Evolutionary conservation across 129 eudicot genomes (phyloP), one percentile per base, ranked within the genome.

Genomic region (Artemisia annua): DNA sequence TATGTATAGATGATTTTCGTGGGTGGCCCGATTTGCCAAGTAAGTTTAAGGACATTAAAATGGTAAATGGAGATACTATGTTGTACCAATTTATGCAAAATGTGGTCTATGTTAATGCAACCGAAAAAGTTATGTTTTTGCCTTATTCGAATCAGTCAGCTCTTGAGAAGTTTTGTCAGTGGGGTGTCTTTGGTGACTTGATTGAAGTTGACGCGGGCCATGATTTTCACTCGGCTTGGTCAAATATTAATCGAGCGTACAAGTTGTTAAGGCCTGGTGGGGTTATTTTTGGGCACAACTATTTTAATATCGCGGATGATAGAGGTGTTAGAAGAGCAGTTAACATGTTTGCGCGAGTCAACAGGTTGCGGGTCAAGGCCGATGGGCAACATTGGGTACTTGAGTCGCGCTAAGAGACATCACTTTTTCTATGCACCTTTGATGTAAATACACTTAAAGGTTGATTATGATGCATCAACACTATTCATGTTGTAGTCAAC

Each of bases 201-300:
- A 83, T 91, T 52, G 97, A 90, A 43, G 83, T 90, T 1, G 97
- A 90, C 16, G 97, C 91, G 3, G 88, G 95, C 15, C 95, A 83
- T 39, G 96, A 91, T 74, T 91, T 91, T 69, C 96, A 88, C 82
- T 91, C 97, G 17, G 97, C 97, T 9, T 91, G 97, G 97, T 69
- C 87, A 0, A 89, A 91, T 16, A 86, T 91, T 32, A 91, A 91
- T 70, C 85, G 77, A 22, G 97, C 96, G 0, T 85, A 80, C 20
- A 91, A 88, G 81, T 32, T 91, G 4, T 52, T 91, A 63, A 79
- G 83, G 67, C 89, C 91, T 0, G 96, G 96, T 32, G 97, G 96
- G 51, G 86, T 88, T 43, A 72, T 91, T 24, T 91, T 91, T 35
- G 95, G 97, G 69, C 97, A 91, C 16, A 92, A 88, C 9, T 88